phyloP scores from a whole-genome alignment of 805 yeast genomes.

The Suhomyces tanzawaensis region DNA sequence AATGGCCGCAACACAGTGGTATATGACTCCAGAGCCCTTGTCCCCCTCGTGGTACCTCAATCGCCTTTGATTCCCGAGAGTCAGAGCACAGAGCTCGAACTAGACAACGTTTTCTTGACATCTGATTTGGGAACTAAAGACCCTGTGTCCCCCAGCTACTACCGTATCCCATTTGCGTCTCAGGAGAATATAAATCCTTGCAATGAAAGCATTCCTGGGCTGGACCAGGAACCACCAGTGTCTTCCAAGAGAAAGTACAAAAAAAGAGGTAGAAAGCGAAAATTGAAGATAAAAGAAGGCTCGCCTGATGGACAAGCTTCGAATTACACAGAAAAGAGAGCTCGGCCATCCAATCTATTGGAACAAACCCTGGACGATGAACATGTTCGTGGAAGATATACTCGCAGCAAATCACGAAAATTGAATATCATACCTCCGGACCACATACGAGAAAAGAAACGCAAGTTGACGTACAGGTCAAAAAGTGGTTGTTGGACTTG shows the following conservation, averaged over 20 bases:
- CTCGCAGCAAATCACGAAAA: not conserved
- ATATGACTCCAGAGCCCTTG: not conserved
- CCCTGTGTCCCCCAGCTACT: too few species aligned
- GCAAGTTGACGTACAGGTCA: slow-evolving; percentile 35
- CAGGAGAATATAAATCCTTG: too few species aligned
- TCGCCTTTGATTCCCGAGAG: slow-evolving; percentile 14
- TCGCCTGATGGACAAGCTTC: too few species aligned
- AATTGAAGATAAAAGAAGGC: too few species aligned
- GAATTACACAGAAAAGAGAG: not conserved
- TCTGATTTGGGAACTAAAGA: slow-evolving; percentile 15
- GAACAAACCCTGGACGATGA: slow-evolving; percentile 1
- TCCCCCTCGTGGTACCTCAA: slow-evolving; percentile 2
- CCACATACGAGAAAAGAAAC: slow-evolving; percentile 10
- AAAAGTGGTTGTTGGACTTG: slow-evolving; percentile 79
- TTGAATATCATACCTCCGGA: not conserved
- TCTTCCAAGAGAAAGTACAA: too few species aligned
- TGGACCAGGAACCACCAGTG: too few species aligned
- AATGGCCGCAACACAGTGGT: not conserved
- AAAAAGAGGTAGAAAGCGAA: too few species aligned
- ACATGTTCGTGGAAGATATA: not conserved
- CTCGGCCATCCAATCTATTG: not conserved
- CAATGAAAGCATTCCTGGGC: too few species aligned
- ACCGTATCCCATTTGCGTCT: too few species aligned
- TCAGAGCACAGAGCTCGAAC: slow-evolving; percentile 15
- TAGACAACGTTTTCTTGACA: slow-evolving; percentile 20